Evolutionary conservation across 1,284 basidiomycete genomes (phyloP), one percentile per base, ranked within the genome.

Genomic region (Gastroboletus turbinatus): DNA sequence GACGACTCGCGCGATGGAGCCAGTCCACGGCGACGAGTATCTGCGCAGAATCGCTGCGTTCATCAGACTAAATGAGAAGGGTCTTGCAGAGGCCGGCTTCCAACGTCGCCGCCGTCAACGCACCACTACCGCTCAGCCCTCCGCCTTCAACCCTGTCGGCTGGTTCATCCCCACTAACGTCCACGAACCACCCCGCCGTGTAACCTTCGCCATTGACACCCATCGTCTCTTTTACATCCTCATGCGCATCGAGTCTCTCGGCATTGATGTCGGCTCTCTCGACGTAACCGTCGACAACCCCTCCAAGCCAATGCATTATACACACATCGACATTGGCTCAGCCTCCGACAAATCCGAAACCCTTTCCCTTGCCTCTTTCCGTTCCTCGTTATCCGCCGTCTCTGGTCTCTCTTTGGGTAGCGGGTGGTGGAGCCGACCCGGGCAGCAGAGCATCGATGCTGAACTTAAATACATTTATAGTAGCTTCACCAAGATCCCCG

Each of bases 191-290:
- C 69, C 76, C 36, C 83, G 81, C 66, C 82, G 88, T 5, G 74
- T 89, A 38, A 74, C 87, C 13, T 81, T 94, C 46, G 71, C 82
- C 9, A 80, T 91, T 62, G 90, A 94, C 72, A 83, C 82, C 17
- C 90, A 94, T 69, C 92, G 90, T 64, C 82, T 96, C 13, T 93
- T 90, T 80, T 96, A 95, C 72, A 73, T 94, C 60, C 81, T 96
- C 54, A 88, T 95, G 74, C 88, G 92, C 45, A 81, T 95, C 61
- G 93, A 96, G 71, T 91, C 83, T 3, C 73, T 92, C 35, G 87
- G 85, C 16, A 76, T 92, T 53, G 75, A 83, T 49, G 80, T 91
- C 35, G 94, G 93, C 50, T 83, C 87, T n/a, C 80, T 96, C 55
- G 94, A 96, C 69, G 83, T 90, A 58, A 81, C 80, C 40, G 76